These are phyloP conservation scores for Dioszegia crocea DNA, from an alignment of 768 basidiomycete genomes.

Conservation along the genomic window DNA sequence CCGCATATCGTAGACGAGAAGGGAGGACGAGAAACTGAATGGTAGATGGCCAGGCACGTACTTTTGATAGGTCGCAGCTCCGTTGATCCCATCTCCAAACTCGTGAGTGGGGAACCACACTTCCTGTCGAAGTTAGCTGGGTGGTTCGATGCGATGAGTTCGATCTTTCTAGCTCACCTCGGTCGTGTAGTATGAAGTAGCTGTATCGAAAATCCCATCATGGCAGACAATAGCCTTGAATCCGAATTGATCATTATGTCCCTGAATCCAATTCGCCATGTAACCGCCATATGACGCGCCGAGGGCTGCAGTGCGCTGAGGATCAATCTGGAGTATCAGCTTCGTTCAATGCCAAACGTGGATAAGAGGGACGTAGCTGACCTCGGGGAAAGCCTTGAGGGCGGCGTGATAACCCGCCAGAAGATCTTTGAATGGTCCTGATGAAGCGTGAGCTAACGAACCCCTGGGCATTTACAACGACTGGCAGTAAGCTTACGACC, in stretches of 20 bases:
- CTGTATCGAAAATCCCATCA: conserved; percentile 65
- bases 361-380: conserved; percentile 1
- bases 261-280: conserved; percentile 80
- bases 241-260: conserved; percentile 77
- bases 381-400: conserved; percentile 43
- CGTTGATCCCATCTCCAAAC: conserved; percentile 19
- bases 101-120: conserved; percentile 39
- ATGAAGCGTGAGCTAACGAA: conserved; percentile 9
- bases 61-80: conserved; percentile 33
- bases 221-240: conserved; percentile 92
- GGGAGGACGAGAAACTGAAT: too few species aligned
- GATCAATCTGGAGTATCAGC: conserved; percentile 44
- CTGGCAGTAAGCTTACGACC: conserved; percentile 29
- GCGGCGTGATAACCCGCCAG: conserved; percentile 48
- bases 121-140: conserved; percentile 14
- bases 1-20: neutral
- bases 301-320: conserved; percentile 53
- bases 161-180: conserved; percentile 51
- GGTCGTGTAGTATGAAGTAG: conserved; percentile 77
- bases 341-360: neutral
- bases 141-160: neutral
- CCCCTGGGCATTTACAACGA: too few species aligned
- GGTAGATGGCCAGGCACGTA: too few species aligned
- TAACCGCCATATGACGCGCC: conserved; percentile 75
- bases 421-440: conserved; percentile 46